Percentiles rank a stretch among this genome's conserved stretches.
These are phyloP conservation scores for Boletus coccyginus DNA, from an alignment of 768 basidiomycete species.

Conservation along the genomic window DNA sequence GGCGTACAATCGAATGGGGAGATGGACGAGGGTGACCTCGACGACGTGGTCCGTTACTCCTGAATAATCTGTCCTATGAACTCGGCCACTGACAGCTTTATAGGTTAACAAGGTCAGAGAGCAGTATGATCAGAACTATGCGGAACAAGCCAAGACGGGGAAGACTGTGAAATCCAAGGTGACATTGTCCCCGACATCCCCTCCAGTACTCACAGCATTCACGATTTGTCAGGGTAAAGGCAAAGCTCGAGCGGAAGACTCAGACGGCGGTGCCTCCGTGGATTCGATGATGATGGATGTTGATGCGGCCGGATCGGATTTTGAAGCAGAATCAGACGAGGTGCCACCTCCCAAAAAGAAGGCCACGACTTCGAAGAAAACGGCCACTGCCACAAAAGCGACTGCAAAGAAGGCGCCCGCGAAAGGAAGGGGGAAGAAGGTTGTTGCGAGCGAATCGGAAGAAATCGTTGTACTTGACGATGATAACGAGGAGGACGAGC, in stretches of 20 bases:
- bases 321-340: constrained; percentile 42
- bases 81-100: not conserved
- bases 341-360: constrained; percentile 44
- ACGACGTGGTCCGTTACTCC: constrained; percentile 56
- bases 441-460: constrained; percentile 46
- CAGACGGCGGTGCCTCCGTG: constrained; percentile 45
- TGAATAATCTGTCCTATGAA: not conserved
- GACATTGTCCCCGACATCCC: not conserved
- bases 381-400: constrained; percentile 27
- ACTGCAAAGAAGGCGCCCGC: constrained; percentile 45
- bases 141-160: constrained; percentile 41
- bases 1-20: constrained; percentile 65
- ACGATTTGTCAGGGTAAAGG: constrained; percentile 46
- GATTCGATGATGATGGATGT: constrained; percentile 83
- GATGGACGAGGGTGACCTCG: constrained; percentile 69
- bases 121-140: constrained; percentile 62
- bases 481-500: constrained; percentile 51
- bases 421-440: constrained; percentile 58
- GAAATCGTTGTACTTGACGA: constrained; percentile 55
- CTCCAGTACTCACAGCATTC: not conserved
- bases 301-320: constrained; percentile 53
- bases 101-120: constrained; percentile 73
- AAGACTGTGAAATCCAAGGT: constrained; percentile 47
- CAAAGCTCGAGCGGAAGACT: constrained; percentile 48
- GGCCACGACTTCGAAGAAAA: constrained; percentile 35